Conservation (phyloP, 139 green algal genomes). For the Axilococcus clingmanii region DNA sequence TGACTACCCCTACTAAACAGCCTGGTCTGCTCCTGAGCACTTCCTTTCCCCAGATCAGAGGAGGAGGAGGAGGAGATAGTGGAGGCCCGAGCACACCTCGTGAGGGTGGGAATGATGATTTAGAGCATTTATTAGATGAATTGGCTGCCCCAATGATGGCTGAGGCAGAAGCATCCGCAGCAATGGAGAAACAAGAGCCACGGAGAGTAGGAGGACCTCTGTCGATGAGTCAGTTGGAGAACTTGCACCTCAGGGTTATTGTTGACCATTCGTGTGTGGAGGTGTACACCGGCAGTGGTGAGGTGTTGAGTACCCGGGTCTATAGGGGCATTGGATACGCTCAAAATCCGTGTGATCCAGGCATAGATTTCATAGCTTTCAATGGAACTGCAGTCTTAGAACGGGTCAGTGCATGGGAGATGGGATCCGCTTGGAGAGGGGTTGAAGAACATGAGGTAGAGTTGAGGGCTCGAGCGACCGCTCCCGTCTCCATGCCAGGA, state of each 20-base stretch:
- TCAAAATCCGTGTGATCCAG: slow-evolving; percentile 6
- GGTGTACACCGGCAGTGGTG: slow-evolving; percentile 28
- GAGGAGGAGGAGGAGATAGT: too few relatives aligned
- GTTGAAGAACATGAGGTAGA: too few relatives aligned
- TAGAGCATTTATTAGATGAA: slow-evolving; percentile 25
- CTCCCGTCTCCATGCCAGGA: too few relatives aligned
- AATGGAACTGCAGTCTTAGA: slow-evolving; percentile 10
- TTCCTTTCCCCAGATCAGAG: too few relatives aligned
- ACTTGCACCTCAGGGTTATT: slow-evolving; percentile 56
- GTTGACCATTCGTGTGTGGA: slow-evolving; percentile 69
- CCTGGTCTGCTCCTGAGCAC: too few relatives aligned
- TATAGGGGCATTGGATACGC: slow-evolving; percentile 41
- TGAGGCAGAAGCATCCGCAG: not conserved
- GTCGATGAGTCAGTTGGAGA: slow-evolving; percentile 13
- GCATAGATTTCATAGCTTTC: slow-evolving; percentile 22
- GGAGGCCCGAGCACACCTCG: too few relatives aligned
- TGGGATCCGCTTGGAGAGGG: slow-evolving; percentile 21
- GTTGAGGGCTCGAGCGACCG: too few relatives aligned
- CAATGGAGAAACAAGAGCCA: slow-evolving; percentile 4
- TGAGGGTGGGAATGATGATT: slow-evolving; percentile 6
- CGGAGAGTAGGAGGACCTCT: slow-evolving; percentile 50
- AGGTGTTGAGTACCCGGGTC: slow-evolving; percentile 60
- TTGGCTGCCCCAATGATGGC: slow-evolving; percentile 23
- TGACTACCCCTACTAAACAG: too few relatives aligned
- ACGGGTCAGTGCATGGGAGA: slow-evolving; percentile 10